Percentiles rank a stretch among this genome's conserved stretches.
These are phyloP conservation scores for Colletotrichum ledebouriae DNA, from an alignment of 2,329 filamentous ascomycete genomes.

Conservation along the genomic window DNA sequence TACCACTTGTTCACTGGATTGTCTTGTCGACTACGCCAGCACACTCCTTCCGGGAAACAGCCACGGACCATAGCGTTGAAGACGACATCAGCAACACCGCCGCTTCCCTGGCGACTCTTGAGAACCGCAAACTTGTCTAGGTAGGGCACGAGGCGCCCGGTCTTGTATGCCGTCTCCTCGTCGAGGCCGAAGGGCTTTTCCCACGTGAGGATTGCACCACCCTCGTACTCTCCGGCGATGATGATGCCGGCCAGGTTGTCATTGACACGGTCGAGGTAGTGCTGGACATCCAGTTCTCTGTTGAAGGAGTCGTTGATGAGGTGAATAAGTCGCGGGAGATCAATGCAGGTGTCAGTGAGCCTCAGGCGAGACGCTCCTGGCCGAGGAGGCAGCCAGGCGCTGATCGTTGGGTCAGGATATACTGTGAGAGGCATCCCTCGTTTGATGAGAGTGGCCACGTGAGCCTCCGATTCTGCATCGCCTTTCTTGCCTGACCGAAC, in stretches of 20 bases:
- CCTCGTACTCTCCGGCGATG: slow-evolving; percentile 96
- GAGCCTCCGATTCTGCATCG: slow-evolving; percentile 33
- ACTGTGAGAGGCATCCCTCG: slow-evolving; percentile 90
- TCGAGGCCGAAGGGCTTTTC: slow-evolving; percentile 77
- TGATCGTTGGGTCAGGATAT: slow-evolving; percentile 76
- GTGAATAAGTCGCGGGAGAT: slow-evolving; percentile 84
- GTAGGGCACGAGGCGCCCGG: slow-evolving; percentile 84
- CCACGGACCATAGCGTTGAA: slow-evolving; percentile 95
- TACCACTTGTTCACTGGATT: slow-evolving; percentile 99
- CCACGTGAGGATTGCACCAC: slow-evolving; percentile 95
- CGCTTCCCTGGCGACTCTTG: slow-evolving; percentile 87
- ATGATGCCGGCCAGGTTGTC: slow-evolving; percentile 90
- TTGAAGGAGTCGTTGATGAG: slow-evolving; percentile 96
- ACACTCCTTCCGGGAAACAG: slow-evolving; percentile 90
- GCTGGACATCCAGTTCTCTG: slow-evolving; percentile 83
- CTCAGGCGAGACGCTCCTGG: slow-evolving; percentile 72
- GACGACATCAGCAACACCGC: slow-evolving; percentile 93
- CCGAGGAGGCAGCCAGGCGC: slow-evolving; percentile 77
- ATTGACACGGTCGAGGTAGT: slow-evolving; percentile 86
- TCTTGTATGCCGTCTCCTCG: slow-evolving; percentile 66
- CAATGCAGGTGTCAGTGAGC: slow-evolving; percentile 84
- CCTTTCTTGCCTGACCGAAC: slow-evolving; percentile 56
- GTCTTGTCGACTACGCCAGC: slow-evolving; percentile 89
- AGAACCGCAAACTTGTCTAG: slow-evolving; percentile 98
- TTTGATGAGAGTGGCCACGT: slow-evolving; percentile 85